Conservation (phyloP, 148 eudicot genomes). For the Tetragonia tetragonoides region DNA sequence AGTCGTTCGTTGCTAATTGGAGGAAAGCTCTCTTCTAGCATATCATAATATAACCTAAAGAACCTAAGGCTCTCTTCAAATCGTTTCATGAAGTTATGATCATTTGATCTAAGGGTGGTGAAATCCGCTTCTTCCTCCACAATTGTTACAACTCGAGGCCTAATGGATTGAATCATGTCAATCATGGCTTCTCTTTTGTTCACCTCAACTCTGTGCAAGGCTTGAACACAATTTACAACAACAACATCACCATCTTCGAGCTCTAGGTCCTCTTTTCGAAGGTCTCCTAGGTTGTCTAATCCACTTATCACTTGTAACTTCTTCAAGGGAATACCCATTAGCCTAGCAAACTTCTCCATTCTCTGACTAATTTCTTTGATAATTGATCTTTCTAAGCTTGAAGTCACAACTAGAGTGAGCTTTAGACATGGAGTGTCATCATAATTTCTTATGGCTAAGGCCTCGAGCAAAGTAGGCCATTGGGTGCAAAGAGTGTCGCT, state of each 20-base stretch:
- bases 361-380: slow-evolving; percentile 21
- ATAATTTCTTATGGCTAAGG: slow-evolving; percentile 26
- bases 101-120: slow-evolving; percentile 17
- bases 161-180: slow-evolving; percentile 22
- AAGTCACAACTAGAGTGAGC: slow-evolving; percentile 28
- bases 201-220: slow-evolving; percentile 26
- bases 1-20: slow-evolving; percentile 22
- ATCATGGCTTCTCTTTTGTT: slow-evolving; percentile 25
- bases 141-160: slow-evolving; percentile 24
- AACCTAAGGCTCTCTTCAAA: slow-evolving; percentile 32
- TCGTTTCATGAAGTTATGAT: slow-evolving; percentile 19
- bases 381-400: slow-evolving; percentile 12
- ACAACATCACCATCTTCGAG: slow-evolving; percentile 26
- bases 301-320: slow-evolving; percentile 24
- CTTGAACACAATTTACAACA: slow-evolving; percentile 33
- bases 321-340: slow-evolving; percentile 36
- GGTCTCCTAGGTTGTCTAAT: slow-evolving; percentile 17
- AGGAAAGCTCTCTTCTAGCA: slow-evolving; percentile 32
- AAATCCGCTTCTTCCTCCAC: slow-evolving; percentile 34
- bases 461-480: slow-evolving; percentile 38
- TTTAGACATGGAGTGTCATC: slow-evolving; percentile 30
- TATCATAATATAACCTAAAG: slow-evolving; percentile 24
- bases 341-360: slow-evolving; percentile 34
- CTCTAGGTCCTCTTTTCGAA: slow-evolving; percentile 21
- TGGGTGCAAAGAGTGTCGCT: slow-evolving; percentile 35